These are phyloP conservation scores for Auxenochlorella pyrenoidosa DNA, from an alignment of 139 green algal genomes.

Conservation along the genomic window DNA sequence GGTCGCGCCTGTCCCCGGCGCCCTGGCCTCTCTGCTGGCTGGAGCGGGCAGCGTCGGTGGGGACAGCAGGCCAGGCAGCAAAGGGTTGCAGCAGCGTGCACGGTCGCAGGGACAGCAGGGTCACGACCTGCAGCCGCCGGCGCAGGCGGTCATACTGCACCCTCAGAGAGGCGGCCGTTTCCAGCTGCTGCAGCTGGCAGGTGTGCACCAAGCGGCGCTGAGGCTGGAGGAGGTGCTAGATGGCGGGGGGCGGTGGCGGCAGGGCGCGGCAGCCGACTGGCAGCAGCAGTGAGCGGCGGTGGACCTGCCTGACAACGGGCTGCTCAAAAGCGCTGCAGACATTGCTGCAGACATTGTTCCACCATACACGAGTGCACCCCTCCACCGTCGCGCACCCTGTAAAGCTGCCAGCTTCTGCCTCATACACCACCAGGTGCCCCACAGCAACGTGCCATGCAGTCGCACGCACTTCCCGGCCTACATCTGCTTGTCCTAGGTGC, in stretches of 20 bases:
- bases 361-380: no score
- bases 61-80: background rate
- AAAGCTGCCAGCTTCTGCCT: no score
- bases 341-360: no score
- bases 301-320: no score
- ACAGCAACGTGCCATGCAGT: no score
- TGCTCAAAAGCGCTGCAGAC: no score
- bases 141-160: background rate
- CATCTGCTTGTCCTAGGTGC: no score
- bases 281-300: background rate
- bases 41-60: background rate
- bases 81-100: background rate
- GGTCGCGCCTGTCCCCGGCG: background rate
- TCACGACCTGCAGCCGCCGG: background rate
- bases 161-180: background rate
- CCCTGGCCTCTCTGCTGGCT: background rate
- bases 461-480: no score
- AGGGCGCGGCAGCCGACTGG: background rate
- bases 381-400: no score
- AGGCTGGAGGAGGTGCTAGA: slow-evolving; percentile 11
- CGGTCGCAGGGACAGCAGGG: background rate
- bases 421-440: no score
- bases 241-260: slow-evolving; percentile 2
- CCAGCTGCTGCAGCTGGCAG: background rate
- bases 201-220: background rate